Evolutionary conservation across 306 rosid species (phyloP).

Genomic region (Crataegus laevigata): DNA sequence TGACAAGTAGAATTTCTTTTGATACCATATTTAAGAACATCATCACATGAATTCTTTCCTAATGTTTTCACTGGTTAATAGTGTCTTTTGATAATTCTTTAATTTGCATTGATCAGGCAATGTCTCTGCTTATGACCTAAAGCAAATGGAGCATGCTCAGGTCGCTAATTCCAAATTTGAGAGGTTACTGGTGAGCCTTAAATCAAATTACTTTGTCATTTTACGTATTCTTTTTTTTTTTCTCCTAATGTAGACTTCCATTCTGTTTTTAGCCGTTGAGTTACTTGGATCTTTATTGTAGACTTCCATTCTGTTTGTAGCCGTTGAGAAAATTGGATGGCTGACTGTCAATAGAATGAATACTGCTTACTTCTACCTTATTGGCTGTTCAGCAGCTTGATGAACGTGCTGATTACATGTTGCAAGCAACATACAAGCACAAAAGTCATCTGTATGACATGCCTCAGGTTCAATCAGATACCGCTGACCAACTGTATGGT

Average conservation of each 20-base stretch:
- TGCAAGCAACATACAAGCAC: conserved; percentile 35
- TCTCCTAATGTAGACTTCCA: neutral
- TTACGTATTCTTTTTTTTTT: conserved; percentile 14
- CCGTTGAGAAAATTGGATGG: too few species aligned
- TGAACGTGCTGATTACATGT: conserved; percentile 42
- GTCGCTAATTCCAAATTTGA: conserved; percentile 49
- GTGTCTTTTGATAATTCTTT: neutral
- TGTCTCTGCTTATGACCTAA: conserved; percentile 28
- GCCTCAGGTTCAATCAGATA: conserved; percentile 54
- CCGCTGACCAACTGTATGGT: conserved; percentile 50
- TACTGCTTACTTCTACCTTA: conserved; percentile 28
- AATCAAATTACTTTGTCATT: too few species aligned
- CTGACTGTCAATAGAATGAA: too few species aligned
- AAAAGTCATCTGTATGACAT: conserved; percentile 42
- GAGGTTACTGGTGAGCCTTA: conserved; percentile 72
- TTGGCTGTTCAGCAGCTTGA: conserved; percentile 85
- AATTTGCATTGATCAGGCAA: conserved; percentile 37
- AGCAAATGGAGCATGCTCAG: conserved; percentile 51
- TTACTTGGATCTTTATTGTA: neutral
- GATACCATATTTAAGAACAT: neutral
- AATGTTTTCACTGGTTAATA: neutral
- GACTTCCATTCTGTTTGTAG: neutral
- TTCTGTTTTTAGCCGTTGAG: too few species aligned
- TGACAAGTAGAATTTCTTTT: too few species aligned
- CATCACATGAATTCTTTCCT: neutral